Base-by-base conservation (phyloP, 441 rosid genomes). In the Aquilaria agallochum region DNA sequence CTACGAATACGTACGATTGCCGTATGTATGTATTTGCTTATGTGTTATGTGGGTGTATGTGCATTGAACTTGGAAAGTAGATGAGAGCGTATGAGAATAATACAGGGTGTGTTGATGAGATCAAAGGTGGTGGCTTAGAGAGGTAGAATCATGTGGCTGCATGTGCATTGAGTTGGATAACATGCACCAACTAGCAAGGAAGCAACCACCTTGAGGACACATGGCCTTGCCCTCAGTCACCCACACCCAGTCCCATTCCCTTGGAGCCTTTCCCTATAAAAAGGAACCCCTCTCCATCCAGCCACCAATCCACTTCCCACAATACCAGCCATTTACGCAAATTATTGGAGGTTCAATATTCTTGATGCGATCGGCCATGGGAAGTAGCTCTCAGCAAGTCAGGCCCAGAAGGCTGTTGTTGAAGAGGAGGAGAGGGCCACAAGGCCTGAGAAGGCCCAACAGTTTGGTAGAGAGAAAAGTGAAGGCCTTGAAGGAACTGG, bases 131-230 rank as follows among this genome's bases (percentile, higher is more conserved):
- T 59, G 74, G 77, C 49, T 75, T 57, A 53, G 73, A 51, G 56
- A 64, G 58, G 64, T 69, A 55, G 77, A 82, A 86, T 86, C 97
- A 88, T 88, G 96, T 93, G 95, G 81, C 9, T 72, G 85, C 98
- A 93, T 90, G 98, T 93, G 97, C 78, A 73, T 82, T 72, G 73
- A 83, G 90, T 73, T 86, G 85, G 81, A 89, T 67, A 80, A 79
- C 94, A 78, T 87, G 88, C 65, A 36, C 74, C 69, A 74, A 71
- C 69, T 72, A 68, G 65, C 5, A 66, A 58, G 67, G 67, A 20
- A 63, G 27, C 53, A 40, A 27, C 53, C 27, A 57, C 48, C 42
- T 48, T 36, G 6, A 36, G 42, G 42, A 58, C 74, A 84, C 75
- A 84, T 72, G 77, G 76, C 72, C 80, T 55, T 32, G 47, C 68